phyloP scores from a whole-genome alignment of 23 red algal species.

The Chondrus crispus region DNA sequence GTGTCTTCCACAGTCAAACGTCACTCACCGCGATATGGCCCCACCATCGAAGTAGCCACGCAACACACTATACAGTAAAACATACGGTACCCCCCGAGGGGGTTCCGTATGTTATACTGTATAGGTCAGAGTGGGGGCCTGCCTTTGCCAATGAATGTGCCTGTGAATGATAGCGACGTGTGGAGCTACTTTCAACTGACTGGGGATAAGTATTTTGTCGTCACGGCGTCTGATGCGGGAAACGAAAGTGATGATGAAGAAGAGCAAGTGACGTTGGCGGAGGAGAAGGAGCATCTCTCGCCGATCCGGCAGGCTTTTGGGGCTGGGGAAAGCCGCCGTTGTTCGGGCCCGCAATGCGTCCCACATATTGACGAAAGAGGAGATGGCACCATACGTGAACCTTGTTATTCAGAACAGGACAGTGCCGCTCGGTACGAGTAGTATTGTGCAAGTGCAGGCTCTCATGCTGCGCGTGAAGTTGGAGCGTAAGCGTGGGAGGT shows the following conservation, averaged over 20 bases:
- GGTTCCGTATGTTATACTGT: too few relatives aligned
- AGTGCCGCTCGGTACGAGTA: slow-evolving; percentile 19
- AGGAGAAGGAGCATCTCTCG: slow-evolving; percentile 22
- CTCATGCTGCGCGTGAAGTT: slow-evolving; percentile 60
- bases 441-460: slow-evolving; percentile 54
- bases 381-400: slow-evolving; percentile 51
- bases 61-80: too few relatives aligned
- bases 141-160: slow-evolving; percentile 69
- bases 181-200: slow-evolving; percentile 63
- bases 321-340: slow-evolving; percentile 33
- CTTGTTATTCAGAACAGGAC: slow-evolving; percentile 19
- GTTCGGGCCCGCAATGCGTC: slow-evolving; percentile 29
- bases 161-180: slow-evolving; percentile 74
- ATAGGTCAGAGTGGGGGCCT: too few relatives aligned
- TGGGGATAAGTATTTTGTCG: neutral
- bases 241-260: slow-evolving; percentile 21
- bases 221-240: neutral
- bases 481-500: slow-evolving; percentile 71
- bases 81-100: too few relatives aligned
- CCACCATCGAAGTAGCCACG: too few relatives aligned
- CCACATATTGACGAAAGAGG: slow-evolving; percentile 31
- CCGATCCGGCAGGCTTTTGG: slow-evolving; percentile 48
- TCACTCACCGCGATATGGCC: too few relatives aligned
- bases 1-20: too few relatives aligned
- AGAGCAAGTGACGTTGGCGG: neutral